A percentile compares a stretch with the other conserved stretches of the same genome.
phyloP scores from a whole-genome alignment of 2,329 filamentous ascomycete genomes.

The Colletotrichum sidae region DNA sequence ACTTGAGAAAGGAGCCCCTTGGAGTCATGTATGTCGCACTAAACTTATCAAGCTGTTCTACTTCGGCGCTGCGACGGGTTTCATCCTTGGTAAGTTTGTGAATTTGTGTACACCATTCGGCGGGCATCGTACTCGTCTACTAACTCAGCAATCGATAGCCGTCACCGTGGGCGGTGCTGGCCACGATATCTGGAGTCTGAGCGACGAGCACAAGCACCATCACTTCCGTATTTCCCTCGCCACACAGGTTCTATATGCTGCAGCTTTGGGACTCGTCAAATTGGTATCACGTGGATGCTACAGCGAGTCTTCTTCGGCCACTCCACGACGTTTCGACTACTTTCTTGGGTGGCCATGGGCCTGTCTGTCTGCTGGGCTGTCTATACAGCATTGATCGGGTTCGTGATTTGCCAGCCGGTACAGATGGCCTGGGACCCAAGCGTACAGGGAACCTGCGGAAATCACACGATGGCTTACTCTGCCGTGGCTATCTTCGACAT shows the following conservation, averaged over 20 bases:
- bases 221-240: conserved; percentile 4
- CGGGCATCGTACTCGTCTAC: neutral
- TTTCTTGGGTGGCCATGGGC: conserved; percentile 5
- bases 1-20: neutral
- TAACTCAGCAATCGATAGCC: neutral
- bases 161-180: conserved; percentile 13
- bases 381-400: conserved; percentile 11
- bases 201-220: neutral
- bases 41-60: neutral
- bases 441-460: conserved; percentile 28
- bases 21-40: too few species aligned
- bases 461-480: conserved; percentile 32
- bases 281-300: conserved; percentile 15
- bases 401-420: conserved; percentile 51
- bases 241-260: conserved; percentile 17
- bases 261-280: conserved; percentile 7
- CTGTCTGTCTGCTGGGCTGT: conserved; percentile 16
- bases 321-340: neutral
- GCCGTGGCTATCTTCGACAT: conserved; percentile 39
- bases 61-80: conserved; percentile 5
- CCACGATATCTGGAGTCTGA: conserved; percentile 11
- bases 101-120: neutral
- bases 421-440: conserved; percentile 44
- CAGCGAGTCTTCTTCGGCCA: conserved; percentile 18
- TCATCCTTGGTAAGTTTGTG: conserved; percentile 8